Conservation (phyloP, 2,329 filamentous ascomycete species). For the Neopestalotiopsis sp. region DNA sequence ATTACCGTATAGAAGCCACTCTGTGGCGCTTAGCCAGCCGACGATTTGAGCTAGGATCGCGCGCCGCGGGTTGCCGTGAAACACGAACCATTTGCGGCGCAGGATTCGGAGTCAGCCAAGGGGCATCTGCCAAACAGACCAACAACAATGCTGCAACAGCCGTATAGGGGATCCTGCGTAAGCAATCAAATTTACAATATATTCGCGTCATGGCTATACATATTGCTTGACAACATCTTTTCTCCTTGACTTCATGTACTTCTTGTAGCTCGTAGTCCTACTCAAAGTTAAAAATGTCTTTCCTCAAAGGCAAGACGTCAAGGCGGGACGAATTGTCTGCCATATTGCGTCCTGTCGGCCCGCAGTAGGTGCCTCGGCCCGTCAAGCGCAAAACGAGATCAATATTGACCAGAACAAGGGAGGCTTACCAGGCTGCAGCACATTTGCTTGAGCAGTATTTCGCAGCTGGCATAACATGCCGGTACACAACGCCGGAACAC, state of each 20-base stretch:
- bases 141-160: too few species aligned
- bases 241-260: neutral
- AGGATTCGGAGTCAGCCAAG: too few species aligned
- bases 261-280: neutral
- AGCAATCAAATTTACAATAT: too few species aligned
- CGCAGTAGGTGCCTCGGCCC: neutral
- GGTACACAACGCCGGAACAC: slow-evolving; percentile 4
- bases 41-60: too few species aligned
- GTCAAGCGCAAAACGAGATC: neutral
- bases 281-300: neutral
- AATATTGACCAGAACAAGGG: slow-evolving; percentile 7
- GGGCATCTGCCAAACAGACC: too few species aligned
- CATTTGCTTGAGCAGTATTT: slow-evolving; percentile 12
- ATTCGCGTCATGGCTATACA: too few species aligned
- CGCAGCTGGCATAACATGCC: slow-evolving; percentile 6
- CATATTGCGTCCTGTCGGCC: neutral
- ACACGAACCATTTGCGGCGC: too few species aligned
- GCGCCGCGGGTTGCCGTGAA: too few species aligned
- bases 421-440: slow-evolving; percentile 11
- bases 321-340: neutral
- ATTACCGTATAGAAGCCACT: too few species aligned
- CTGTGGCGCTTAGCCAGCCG: too few species aligned
- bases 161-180: too few species aligned
- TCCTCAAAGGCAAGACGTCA: neutral
- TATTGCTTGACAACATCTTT: neutral